Evolutionary conservation across 2,329 filamentous ascomycete species (phyloP), one percentile per base, ranked within the genome.

Genomic region (Tolypocladium endophyticum): DNA sequence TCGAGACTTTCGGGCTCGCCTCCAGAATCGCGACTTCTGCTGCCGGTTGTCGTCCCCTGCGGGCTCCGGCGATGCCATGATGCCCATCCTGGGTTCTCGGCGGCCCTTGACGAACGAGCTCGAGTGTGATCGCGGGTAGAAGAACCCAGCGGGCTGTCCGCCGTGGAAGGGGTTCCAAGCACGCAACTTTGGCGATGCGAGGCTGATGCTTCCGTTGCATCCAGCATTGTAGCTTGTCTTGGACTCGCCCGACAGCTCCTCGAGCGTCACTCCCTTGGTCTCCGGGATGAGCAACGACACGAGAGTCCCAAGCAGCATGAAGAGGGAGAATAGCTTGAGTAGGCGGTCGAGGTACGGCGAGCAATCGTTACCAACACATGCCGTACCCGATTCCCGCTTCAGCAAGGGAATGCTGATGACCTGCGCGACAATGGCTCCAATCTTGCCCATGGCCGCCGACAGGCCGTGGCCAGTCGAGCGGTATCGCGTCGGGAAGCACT

Each of bases 271-370:
- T 1, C 87, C 81, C 75, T 88, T 91, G 0, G 87, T 92, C 74
- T 92, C 89, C 0, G 88, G 88, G 28, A 92, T 85, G n/a, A 93
- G 74, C 4, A 92, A 75, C 1, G 86, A 86, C 3, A 84, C 84
- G 55, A 90, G 73, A 55, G 83, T 81, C 41, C 90, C 90, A 57
- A 82, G 80, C 7, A 92, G 78, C 89, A 92, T 92, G 77, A 93
- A 92, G 12, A 90, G 77, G 0, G 88, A 87, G 71, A 90, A 92
- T 43, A 92, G 87, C 70, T 90, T 81, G 77, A 93, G 86, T 43
- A 92, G 81, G 60, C 87, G 85, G 70, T 89, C 81, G 58, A 92
- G 79, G 81, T 87, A 88, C 0, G 80, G 79, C 1, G 76, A 75
- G 64, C 81, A 83, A 9, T 67, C 67, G 1, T 72, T 77, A 0